Percentiles rank a stretch among this genome's conserved stretches.
Conservation (phyloP, 2,329 filamentous ascomycete species). For the Xylariaceae sp. region DNA sequence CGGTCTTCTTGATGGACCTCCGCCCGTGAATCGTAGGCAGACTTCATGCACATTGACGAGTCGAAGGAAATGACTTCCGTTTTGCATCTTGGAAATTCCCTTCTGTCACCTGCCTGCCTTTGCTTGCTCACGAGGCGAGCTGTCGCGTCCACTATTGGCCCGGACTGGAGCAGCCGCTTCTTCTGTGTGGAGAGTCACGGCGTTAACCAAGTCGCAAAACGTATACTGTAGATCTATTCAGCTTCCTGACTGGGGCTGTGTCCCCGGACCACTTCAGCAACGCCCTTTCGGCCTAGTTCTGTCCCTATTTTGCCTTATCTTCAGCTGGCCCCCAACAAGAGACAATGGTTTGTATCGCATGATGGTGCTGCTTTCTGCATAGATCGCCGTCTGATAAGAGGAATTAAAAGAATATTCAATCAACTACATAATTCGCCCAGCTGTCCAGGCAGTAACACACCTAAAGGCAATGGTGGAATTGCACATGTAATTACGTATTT, state of each 20-base stretch:
- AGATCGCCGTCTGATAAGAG: too few species aligned
- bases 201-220: constrained; percentile 15
- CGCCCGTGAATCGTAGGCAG: constrained; percentile 1
- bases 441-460: too few species aligned
- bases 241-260: constrained; percentile 25
- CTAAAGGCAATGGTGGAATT: too few species aligned
- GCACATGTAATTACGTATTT: too few species aligned
- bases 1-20: too few species aligned
- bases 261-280: constrained; percentile 12
- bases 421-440: too few species aligned
- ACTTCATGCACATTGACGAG: constrained; percentile 4
- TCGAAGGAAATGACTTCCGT: constrained; percentile 6
- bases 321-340: constrained; percentile 38
- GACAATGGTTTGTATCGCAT: constrained; percentile 12
- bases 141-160: constrained; percentile 15
- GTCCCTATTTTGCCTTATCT: constrained; percentile 35
- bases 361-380: too few species aligned
- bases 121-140: constrained; percentile 15
- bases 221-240: constrained; percentile 25
- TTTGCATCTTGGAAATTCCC: constrained; percentile 18
- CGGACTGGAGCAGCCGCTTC: constrained; percentile 13
- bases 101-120: constrained; percentile 21
- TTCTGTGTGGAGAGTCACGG: constrained; percentile 16
- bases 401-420: too few species aligned
- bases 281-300: constrained; percentile 17